Percentiles rank a stretch among this genome's conserved stretches.
phyloP scores from a whole-genome alignment of 257 asterid genomes.

The Sherardia arvensis region DNA sequence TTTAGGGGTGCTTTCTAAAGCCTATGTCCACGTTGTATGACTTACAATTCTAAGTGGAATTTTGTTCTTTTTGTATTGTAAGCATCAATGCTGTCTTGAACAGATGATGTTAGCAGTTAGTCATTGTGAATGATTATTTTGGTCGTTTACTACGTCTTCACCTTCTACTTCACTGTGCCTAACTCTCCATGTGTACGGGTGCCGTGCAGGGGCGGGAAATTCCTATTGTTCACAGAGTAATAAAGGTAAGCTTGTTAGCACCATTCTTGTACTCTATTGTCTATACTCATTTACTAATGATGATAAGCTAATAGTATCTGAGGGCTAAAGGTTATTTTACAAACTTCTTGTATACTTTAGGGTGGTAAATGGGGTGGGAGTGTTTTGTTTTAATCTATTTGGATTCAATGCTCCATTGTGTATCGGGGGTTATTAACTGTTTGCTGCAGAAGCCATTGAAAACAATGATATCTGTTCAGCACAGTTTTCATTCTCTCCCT shows the following conservation, averaged over 20 bases:
- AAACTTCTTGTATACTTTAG: not conserved
- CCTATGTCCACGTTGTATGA: not conserved
- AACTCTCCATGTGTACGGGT: slow-evolving; percentile 6
- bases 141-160: not conserved
- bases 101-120: not conserved
- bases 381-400: not conserved
- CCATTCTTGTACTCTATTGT: not conserved
- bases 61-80: not conserved
- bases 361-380: not conserved
- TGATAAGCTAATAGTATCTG: slow-evolving; percentile 1
- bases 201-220: slow-evolving; percentile 87
- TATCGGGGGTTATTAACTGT: not conserved
- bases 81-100: not conserved
- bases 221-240: slow-evolving; percentile 98
- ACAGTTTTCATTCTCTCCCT: not conserved
- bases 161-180: not conserved
- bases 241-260: slow-evolving; percentile 48
- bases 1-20: not conserved
- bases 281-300: slow-evolving; percentile 5
- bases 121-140: not conserved
- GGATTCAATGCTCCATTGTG: too few relatives aligned
- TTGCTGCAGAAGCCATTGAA: not conserved
- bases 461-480: not conserved
- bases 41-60: too few relatives aligned
- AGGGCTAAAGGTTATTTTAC: not conserved